Evolutionary conservation across 495 filamentous ascomycete genomes (phyloP).

Genomic region (Podospora sp.): DNA sequence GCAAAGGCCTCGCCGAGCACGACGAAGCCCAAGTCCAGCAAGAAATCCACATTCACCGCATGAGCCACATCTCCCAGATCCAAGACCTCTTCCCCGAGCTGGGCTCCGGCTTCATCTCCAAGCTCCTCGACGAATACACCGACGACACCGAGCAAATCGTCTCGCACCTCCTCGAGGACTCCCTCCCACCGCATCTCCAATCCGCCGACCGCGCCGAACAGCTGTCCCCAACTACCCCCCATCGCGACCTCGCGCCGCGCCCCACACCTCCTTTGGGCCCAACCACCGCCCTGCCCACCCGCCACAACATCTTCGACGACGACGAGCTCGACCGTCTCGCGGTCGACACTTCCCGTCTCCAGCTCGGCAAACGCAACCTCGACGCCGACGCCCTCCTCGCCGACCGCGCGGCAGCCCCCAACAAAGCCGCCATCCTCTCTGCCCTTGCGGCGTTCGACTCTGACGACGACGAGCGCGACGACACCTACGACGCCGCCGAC

Average conservation of each 20-base stretch:
- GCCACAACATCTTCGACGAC: slow-evolving; percentile 72
- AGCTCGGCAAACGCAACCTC: slow-evolving; percentile 71
- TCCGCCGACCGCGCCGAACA: slow-evolving; percentile 56
- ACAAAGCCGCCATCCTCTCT: slow-evolving; percentile 88
- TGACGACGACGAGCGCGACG: slow-evolving; percentile 95
- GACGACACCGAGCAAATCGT: slow-evolving; percentile 80
- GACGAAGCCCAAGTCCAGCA: slow-evolving; percentile 49
- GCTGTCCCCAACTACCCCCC: slow-evolving; percentile 43
- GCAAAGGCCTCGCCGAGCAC: slow-evolving; percentile 59
- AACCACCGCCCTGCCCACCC: slow-evolving; percentile 36
- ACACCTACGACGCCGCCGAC: slow-evolving; percentile 91
- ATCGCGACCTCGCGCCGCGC: slow-evolving; percentile 37
- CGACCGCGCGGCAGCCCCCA: slow-evolving; percentile 53
- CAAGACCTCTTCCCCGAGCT: slow-evolving; percentile 93
- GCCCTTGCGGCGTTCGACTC: slow-evolving; percentile 90
- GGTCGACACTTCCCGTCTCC: slow-evolving; percentile 61
- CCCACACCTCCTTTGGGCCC: slow-evolving; percentile 46
- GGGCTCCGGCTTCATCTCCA: slow-evolving; percentile 78
- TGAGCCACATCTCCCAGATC: slow-evolving; percentile 81
- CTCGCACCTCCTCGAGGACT: slow-evolving; percentile 81
- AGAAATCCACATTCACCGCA: slow-evolving; percentile 74
- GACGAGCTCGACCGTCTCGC: slow-evolving; percentile 79
- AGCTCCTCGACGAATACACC: slow-evolving; percentile 75
- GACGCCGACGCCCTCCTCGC: slow-evolving; percentile 61
- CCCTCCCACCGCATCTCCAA: slow-evolving; percentile 66